Percentiles rank a stretch among this genome's conserved stretches.
Evolutionary conservation across 305 asterid species (phyloP).

Genomic region (Vinca major): DNA sequence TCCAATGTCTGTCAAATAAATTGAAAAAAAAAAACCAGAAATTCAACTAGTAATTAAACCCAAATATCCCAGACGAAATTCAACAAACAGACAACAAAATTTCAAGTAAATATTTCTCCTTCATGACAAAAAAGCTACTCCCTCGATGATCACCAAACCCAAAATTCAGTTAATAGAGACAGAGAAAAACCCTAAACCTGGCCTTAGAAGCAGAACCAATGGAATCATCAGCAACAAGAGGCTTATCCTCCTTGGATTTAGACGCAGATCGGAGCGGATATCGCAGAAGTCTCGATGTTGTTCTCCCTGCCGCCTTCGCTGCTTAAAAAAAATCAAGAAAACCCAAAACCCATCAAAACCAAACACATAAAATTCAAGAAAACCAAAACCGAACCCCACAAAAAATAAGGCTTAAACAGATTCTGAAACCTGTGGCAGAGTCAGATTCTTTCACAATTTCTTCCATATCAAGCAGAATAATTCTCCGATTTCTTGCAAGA

Average conservation of each 20-base stretch:
- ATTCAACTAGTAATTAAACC: neutral
- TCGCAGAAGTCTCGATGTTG: conserved; percentile 59
- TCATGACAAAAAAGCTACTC: neutral
- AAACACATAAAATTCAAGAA: neutral
- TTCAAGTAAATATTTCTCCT: no score
- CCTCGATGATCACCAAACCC: conserved; percentile 2
- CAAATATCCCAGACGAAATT: neutral
- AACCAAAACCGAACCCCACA: neutral
- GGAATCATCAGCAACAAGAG: conserved; percentile 45
- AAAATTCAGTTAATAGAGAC: neutral
- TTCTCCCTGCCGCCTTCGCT: conserved; percentile 27
- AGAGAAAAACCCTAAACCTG: conserved; percentile 28
- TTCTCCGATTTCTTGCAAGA: neutral
- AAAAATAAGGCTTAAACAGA: neutral
- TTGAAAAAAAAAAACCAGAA: neutral
- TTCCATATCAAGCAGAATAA: conserved; percentile 31
- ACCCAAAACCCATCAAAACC: neutral
- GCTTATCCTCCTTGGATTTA: conserved; percentile 57
- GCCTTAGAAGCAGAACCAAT: conserved; percentile 41
- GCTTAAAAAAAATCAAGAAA: neutral
- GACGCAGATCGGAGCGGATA: conserved; percentile 80
- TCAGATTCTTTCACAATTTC: conserved; percentile 48
- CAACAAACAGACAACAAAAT: neutral
- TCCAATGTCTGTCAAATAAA: neutral
- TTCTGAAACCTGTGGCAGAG: conserved; percentile 47